Percentiles rank a stretch among this genome's conserved stretches.
These are phyloP conservation scores for Cicer arietinum DNA, from an alignment of 306 rosid genomes.

Conservation along the genomic window DNA sequence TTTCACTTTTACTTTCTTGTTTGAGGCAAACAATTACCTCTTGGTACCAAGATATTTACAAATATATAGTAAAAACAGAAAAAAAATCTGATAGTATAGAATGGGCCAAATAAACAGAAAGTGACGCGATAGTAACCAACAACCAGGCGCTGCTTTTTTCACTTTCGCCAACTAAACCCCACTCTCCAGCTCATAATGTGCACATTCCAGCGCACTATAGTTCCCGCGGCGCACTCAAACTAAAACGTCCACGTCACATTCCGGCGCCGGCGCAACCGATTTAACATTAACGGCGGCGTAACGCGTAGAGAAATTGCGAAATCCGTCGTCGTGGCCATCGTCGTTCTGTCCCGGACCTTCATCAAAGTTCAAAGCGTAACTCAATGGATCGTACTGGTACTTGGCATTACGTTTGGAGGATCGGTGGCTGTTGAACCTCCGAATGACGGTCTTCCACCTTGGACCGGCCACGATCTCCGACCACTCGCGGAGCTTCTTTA, in stretches of 20 bases:
- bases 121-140: not conserved
- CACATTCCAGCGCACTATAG: constrained; percentile 43
- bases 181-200: constrained; percentile 52
- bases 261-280: constrained; percentile 27
- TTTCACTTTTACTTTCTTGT: not conserved
- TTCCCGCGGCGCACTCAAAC: constrained; percentile 34
- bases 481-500: constrained; percentile 82
- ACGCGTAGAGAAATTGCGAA: constrained; percentile 76
- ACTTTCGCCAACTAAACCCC: constrained; percentile 36
- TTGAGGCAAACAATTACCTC: too few relatives aligned
- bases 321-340: constrained; percentile 44
- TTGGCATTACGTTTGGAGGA: constrained; percentile 54
- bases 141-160: not conserved
- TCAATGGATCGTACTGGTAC: constrained; percentile 83
- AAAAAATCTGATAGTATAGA: not conserved
- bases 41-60: constrained; percentile 8
- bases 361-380: constrained; percentile 91
- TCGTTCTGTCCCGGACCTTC: constrained; percentile 57
- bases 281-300: constrained; percentile 56
- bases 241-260: constrained; percentile 43
- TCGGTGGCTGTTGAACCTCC: constrained; percentile 67
- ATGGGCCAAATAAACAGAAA: constrained; percentile 11
- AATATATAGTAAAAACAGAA: not conserved
- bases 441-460: constrained; percentile 89
- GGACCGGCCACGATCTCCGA: constrained; percentile 98